These are phyloP conservation scores for Scleroderma bovista DNA, from an alignment of 768 basidiomycete species.

Conservation along the genomic window DNA sequence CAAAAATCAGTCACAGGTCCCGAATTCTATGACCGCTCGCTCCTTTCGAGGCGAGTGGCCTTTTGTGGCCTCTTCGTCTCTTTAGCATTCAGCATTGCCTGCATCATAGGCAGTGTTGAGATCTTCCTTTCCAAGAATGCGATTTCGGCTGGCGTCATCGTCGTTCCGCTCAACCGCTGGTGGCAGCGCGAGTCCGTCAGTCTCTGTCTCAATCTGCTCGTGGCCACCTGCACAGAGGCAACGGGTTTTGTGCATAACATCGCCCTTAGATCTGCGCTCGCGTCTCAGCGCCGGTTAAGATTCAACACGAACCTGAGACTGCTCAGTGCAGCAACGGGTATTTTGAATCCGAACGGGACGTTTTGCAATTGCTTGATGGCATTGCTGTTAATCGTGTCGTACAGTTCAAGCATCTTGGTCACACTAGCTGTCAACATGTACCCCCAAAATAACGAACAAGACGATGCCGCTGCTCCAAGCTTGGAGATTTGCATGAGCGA, in stretches of 20 bases:
- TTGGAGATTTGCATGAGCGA: conserved; percentile 17
- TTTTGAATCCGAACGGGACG: conserved; percentile 20
- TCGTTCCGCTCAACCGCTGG: conserved; percentile 11
- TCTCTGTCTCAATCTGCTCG: conserved; percentile 24
- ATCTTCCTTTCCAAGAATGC: conserved; percentile 18
- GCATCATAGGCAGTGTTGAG: conserved; percentile 19
- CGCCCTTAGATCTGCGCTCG: conserved; percentile 22
- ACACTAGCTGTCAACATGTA: conserved; percentile 10
- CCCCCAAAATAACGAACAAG: background rate
- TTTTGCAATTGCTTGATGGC: conserved; percentile 18
- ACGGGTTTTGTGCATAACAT: conserved; percentile 25
- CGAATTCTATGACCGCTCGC: conserved; percentile 25
- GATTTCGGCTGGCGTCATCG: conserved; percentile 19
- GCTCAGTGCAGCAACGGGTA: conserved; percentile 16
- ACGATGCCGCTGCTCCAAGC: background rate
- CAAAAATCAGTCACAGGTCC: conserved; percentile 16
- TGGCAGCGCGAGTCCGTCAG: conserved; percentile 17
- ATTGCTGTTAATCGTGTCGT: conserved; percentile 25
- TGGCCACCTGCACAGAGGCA: conserved; percentile 24
- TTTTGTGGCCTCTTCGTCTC: conserved; percentile 21
- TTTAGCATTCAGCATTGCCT: conserved; percentile 16
- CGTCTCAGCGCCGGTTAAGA: conserved; percentile 17
- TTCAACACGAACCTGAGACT: conserved; percentile 29
- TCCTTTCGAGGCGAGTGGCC: conserved; percentile 15
- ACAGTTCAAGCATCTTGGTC: conserved; percentile 22